These are phyloP conservation scores for Sambucus nigra DNA, from an alignment of 129 eudicot genomes.

Conservation along the genomic window DNA sequence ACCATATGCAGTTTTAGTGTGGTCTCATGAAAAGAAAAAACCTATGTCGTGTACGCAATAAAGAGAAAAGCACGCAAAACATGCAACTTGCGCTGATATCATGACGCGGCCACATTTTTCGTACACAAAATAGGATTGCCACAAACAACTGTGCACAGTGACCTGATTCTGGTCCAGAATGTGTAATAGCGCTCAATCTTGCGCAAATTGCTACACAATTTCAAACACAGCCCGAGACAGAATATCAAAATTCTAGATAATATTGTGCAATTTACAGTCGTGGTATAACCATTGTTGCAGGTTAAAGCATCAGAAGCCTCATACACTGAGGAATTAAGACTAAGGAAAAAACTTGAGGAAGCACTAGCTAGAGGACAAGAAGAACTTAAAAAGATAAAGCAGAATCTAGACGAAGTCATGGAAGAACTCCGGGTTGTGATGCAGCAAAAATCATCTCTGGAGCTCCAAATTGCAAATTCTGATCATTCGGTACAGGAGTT, in stretches of 20 bases:
- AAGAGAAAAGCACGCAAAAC: too few species aligned
- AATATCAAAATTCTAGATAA: neutral
- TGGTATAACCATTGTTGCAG: slow-evolving; percentile 23
- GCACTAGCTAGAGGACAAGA: slow-evolving; percentile 35
- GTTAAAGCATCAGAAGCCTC: slow-evolving; percentile 44
- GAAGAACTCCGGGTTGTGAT: slow-evolving; percentile 45
- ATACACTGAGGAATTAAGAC: slow-evolving; percentile 43
- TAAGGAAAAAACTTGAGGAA: slow-evolving; percentile 43
- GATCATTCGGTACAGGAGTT: slow-evolving; percentile 47
- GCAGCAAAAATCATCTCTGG: slow-evolving; percentile 43
- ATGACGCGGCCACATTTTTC: too few species aligned
- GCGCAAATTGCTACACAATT: too few species aligned
- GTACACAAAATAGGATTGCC: too few species aligned
- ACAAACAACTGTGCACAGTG: too few species aligned
- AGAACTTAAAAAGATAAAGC: slow-evolving; percentile 35
- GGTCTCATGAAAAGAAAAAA: too few species aligned
- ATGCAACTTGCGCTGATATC: too few species aligned
- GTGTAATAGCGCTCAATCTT: too few species aligned
- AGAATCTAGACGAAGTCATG: slow-evolving; percentile 28
- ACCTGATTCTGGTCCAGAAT: too few species aligned
- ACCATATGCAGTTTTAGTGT: too few species aligned
- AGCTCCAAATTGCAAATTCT: slow-evolving; percentile 32
- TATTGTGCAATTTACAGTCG: neutral
- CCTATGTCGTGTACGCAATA: too few species aligned
- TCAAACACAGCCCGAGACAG: too few species aligned